Evolutionary conservation across 2,329 filamentous ascomycete genomes (phyloP).

Genomic region (Tolypocladium inflatum): DNA sequence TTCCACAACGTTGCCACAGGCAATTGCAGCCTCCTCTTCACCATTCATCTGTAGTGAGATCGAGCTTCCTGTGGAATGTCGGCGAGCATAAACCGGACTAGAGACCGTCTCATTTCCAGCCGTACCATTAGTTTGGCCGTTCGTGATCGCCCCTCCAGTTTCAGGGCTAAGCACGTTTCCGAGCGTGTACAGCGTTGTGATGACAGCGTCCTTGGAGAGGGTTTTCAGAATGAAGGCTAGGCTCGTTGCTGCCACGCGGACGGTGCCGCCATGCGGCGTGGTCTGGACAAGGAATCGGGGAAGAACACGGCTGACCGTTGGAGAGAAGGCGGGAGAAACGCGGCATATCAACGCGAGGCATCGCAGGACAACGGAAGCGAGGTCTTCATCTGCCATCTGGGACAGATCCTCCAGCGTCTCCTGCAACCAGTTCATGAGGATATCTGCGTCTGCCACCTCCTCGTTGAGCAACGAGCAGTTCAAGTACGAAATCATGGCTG

Average conservation of each 20-base stretch:
- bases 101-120: slow-evolving; percentile 26
- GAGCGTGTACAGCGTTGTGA: slow-evolving; percentile 92
- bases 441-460: slow-evolving; percentile 68
- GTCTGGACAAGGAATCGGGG: slow-evolving; percentile 85
- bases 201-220: slow-evolving; percentile 85
- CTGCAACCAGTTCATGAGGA: slow-evolving; percentile 78
- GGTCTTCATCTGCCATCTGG: slow-evolving; percentile 70
- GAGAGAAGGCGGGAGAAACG: slow-evolving; percentile 62
- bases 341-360: slow-evolving; percentile 75
- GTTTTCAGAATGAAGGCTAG: slow-evolving; percentile 72
- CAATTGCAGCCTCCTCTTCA: slow-evolving; percentile 68
- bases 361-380: slow-evolving; percentile 72
- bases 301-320: slow-evolving; percentile 67
- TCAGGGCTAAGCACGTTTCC: slow-evolving; percentile 85
- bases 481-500: slow-evolving; percentile 71
- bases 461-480: slow-evolving; percentile 79
- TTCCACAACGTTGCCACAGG: slow-evolving; percentile 85
- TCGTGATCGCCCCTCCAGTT: slow-evolving; percentile 42
- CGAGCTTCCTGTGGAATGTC: slow-evolving; percentile 60
- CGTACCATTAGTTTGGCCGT: slow-evolving; percentile 38
- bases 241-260: slow-evolving; percentile 72
- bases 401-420: slow-evolving; percentile 66
- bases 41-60: slow-evolving; percentile 68
- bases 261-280: slow-evolving; percentile 56
- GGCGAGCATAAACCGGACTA: slow-evolving; percentile 39